Percentiles rank a stretch among this genome's conserved stretches.
Conservation (phyloP, 108 stramenopile species). For the Skeletonema grethae region DNA sequence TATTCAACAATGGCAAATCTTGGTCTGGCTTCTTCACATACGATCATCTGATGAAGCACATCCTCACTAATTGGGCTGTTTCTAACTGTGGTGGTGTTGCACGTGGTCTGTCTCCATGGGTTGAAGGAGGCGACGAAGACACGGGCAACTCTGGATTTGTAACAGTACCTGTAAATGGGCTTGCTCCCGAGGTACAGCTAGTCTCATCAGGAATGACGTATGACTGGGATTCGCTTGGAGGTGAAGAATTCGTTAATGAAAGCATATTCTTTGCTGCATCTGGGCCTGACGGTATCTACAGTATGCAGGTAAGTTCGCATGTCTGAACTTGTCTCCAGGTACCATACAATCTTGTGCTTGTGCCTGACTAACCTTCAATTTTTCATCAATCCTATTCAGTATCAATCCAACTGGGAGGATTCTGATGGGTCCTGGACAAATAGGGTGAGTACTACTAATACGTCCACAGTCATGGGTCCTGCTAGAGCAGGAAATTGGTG, state of each 20-base stretch:
- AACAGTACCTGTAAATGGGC: not conserved
- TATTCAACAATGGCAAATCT: not conserved
- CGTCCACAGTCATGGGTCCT: no score
- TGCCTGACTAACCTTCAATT: no score
- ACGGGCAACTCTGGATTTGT: not conserved
- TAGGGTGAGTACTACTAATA: no score
- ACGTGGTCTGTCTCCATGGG: conserved; percentile 5
- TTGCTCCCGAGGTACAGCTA: conserved; percentile 3
- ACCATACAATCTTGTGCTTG: no score
- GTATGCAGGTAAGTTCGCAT: no score
- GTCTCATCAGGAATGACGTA: conserved; percentile 3
- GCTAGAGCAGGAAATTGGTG: no score
- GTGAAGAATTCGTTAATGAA: conserved; percentile 1
- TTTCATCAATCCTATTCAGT: no score
- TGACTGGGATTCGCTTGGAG: conserved; percentile 7
- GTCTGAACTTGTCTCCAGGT: no score
- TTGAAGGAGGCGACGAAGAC: not conserved
- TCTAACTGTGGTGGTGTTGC: conserved; percentile 4
- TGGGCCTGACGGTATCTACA: no score
- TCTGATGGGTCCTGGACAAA: no score
- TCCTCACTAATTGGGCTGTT: conserved; percentile 5
- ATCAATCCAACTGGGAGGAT: no score
- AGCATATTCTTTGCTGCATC: conserved; percentile 6
- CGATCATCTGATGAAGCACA: conserved; percentile 6
- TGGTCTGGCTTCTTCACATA: conserved; percentile 13